Conservation (phyloP, 83 land plant genomes). For the Picea mariana region DNA sequence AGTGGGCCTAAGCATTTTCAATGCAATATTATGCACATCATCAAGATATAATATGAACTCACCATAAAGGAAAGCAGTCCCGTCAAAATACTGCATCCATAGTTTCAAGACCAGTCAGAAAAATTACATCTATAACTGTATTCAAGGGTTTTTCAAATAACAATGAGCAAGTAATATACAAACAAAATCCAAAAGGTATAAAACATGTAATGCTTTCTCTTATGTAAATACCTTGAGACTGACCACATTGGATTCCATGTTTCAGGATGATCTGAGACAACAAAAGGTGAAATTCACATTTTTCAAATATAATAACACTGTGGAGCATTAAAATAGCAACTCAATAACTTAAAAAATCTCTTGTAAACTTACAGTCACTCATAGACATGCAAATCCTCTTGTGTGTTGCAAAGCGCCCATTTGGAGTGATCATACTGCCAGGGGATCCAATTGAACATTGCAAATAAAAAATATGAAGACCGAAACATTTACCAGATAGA, state of each 20-base stretch:
- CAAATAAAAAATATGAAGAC: not conserved
- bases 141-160: not conserved
- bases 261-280: constrained; percentile 90
- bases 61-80: constrained; percentile 99
- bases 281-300: not conserved
- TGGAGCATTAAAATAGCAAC: not conserved
- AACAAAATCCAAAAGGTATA: not conserved
- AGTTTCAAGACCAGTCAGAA: constrained; percentile 7
- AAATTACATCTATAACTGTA: not conserved
- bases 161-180: too few relatives aligned
- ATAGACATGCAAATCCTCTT: constrained; percentile 94
- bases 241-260: constrained; percentile 99
- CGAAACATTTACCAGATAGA: not conserved
- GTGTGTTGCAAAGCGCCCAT: constrained; percentile 89
- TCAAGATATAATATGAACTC: constrained; percentile 18
- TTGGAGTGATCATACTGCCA: constrained; percentile 93
- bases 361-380: constrained; percentile 90
- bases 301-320: not conserved
- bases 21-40: not conserved
- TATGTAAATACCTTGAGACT: constrained; percentile 75
- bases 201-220: not conserved
- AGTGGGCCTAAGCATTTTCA: too few relatives aligned
- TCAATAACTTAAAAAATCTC: constrained; percentile 2
- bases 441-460: constrained; percentile 5
- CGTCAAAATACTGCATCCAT: constrained; percentile 83